Evolutionary conservation across 2,329 filamentous ascomycete species (phyloP).

Genomic region (Magnaporthiopsis poae): DNA sequence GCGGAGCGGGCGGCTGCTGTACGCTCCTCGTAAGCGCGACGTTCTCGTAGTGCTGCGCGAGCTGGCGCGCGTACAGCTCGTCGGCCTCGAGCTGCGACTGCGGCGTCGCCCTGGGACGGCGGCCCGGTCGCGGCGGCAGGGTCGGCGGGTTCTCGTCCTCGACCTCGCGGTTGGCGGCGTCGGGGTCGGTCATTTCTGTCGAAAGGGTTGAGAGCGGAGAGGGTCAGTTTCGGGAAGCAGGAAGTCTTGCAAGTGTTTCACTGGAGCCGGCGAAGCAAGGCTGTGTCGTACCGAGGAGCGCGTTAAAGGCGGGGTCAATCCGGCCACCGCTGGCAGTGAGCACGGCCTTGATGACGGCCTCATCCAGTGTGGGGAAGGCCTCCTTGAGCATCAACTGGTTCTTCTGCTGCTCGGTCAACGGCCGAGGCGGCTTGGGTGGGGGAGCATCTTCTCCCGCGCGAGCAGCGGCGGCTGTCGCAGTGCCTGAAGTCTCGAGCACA

Average conservation of each 20-base stretch:
- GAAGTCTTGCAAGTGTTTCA: not conserved
- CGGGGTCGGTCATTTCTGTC: slow-evolving; percentile 69
- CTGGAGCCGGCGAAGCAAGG: slow-evolving; percentile 1
- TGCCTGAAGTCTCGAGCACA: slow-evolving; percentile 25
- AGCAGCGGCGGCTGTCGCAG: slow-evolving; percentile 26
- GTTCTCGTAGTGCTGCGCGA: slow-evolving; percentile 81
- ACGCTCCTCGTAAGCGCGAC: slow-evolving; percentile 46
- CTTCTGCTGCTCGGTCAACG: slow-evolving; percentile 70
- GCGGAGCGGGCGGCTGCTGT: slow-evolving; percentile 34
- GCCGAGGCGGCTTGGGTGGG: slow-evolving; percentile 77
- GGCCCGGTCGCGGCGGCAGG: slow-evolving; percentile 65
- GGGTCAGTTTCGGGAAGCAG: not conserved
- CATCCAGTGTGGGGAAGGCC: slow-evolving; percentile 80
- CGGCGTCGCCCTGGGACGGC: slow-evolving; percentile 34
- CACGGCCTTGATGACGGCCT: slow-evolving; percentile 74
- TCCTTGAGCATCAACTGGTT: slow-evolving; percentile 83
- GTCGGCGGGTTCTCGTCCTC: slow-evolving; percentile 57
- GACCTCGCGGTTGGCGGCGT: slow-evolving; percentile 47
- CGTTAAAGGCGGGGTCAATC: slow-evolving; percentile 91
- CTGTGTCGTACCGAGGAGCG: slow-evolving; percentile 59
- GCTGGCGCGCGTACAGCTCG: slow-evolving; percentile 78
- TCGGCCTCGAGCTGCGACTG: slow-evolving; percentile 80
- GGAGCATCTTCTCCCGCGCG: slow-evolving; percentile 31
- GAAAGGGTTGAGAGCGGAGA: not conserved
- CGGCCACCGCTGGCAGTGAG: slow-evolving; percentile 75